Conservation (phyloP, 2,329 filamentous ascomycete species). For the Hirsutella minnesotensis region DNA sequence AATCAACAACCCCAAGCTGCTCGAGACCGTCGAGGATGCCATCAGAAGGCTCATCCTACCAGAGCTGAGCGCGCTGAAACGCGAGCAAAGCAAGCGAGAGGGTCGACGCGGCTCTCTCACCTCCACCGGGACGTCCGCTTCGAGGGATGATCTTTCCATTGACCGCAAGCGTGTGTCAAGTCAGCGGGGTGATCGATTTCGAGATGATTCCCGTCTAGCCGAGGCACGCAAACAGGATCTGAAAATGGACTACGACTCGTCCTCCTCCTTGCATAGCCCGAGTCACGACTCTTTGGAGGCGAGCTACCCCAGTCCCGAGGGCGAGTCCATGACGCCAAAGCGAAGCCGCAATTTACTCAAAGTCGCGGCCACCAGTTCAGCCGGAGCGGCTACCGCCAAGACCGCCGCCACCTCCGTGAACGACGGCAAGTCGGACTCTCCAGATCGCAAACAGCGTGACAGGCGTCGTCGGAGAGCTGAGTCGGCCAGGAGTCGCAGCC, state of each 20-base stretch:
- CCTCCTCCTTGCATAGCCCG: conserved; percentile 33
- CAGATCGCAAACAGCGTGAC: conserved; percentile 38
- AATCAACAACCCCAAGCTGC: conserved; percentile 81
- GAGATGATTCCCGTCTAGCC: conserved; percentile 36
- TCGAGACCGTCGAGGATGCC: conserved; percentile 87
- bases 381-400: conserved; percentile 22
- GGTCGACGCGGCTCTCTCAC: conserved; percentile 54
- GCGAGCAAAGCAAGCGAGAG: conserved; percentile 71
- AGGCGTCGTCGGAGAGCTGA: conserved; percentile 41
- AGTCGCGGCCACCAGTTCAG: conserved; percentile 32
- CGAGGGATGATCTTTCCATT: conserved; percentile 43
- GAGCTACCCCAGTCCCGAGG: conserved; percentile 17
- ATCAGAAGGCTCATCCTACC: conserved; percentile 83
- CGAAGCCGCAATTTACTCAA: conserved; percentile 32
- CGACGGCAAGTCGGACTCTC: conserved; percentile 28
- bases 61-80: conserved; percentile 81
- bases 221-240: conserved; percentile 40
- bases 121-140: conserved; percentile 42
- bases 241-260: conserved; percentile 41
- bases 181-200: conserved; percentile 37
- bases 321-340: conserved; percentile 32
- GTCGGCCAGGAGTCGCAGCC: conserved; percentile 29
- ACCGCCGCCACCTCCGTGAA: conserved; percentile 21
- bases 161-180: conserved; percentile 51
- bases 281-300: conserved; percentile 35